Base-by-base conservation (phyloP, 1,284 basidiomycete species). In the Caloboletus firmus region DNA sequence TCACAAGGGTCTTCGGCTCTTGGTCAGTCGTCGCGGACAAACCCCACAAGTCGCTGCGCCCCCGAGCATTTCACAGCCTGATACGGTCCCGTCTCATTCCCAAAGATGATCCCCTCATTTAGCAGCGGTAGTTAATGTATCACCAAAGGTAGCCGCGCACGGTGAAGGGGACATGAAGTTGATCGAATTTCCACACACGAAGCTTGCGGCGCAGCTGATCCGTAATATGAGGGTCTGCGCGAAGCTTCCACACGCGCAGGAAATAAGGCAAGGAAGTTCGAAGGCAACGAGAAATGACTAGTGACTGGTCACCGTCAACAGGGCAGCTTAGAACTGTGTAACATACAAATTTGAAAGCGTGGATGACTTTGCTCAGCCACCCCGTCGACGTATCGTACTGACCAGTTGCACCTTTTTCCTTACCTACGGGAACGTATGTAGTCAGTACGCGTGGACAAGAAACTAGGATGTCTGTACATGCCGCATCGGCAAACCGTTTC, bases 341-440 rank as follows among this genome's bases (percentile, higher is more conserved):
- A 40, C 47, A 54, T 55, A 58, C 54, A 37, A 35, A 24, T 45
- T 52, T 28, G 31, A 35, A 22, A 31, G 34, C 42, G 13, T 30
- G 39, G 49, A 42, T 11, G 18, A n/a, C 37, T 37, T 36, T 46
- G 34, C 52, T 72, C 58, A 69, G 62, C 76, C 74, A 40, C 78
- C 79, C 52, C 77, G 74, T 52, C 74, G 72, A 64, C 78, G 78
- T 62, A 80, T 80, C 55, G 72, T 75, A 56, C 77, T 72, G 60
- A 80, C 79, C 26, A 80, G 62, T 62, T 79, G 74, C 49, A 80
- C 75, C 65, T 76, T 81, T 71, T 74, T 77, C 62, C 81, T 72
- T 54, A 84, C 81, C 81, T 83, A 60, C 10, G 42, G 45, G 26
- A 39, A 45, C 30, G 43, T 32, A 42, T 30, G 28, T 28, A 43